Base-by-base conservation (phyloP, 1,139 yeast species). In the Nakaseomyces uthaithaninus region DNA sequence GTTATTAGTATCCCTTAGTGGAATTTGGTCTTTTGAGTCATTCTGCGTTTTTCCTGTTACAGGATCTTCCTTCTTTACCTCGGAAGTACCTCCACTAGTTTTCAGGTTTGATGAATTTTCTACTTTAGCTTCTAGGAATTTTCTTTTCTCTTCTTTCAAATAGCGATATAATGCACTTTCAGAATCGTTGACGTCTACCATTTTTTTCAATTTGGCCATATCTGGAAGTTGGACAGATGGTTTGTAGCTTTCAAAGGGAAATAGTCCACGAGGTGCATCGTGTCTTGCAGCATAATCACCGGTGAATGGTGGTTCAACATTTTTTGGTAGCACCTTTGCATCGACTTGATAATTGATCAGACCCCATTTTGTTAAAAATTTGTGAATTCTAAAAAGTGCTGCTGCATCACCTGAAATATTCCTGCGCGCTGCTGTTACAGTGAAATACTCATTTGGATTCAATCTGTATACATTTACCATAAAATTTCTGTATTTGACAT, bases 321-420 rank as follows among this genome's bases (percentile, higher is more conserved):
- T 73, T 35, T 76, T 75, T 9, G 89, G 86, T 50, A 77, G 72
- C 45, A 75, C 65, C 47, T 74, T 79, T 2, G 89, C 83, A 28
- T 52, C 46, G 1, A 80, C 95, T 63, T 91, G 98, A 59, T 93
- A 93, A 62, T 93, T 93, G 42, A 93, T 86, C 44, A 93, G 68
- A 0, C 99, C 99, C 99, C 99, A 93, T 61, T 83, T 85, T 57
- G 78, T 89, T 48, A 93, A 69, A 57, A 93, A 91, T 47, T 85
- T 75, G 60, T 87, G 96, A 9, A 91, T 77, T 49, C 99, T 74
- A 75, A 91, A 77, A 45, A 93, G 73, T 1, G 95, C 81, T 15
- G 96, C 94, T 9, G 89, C 97, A 66, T 93, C 98, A 31, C 98
- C 98, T 17, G 87, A 93, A 47, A 93, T 71, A 56, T 89, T 91